Base-by-base conservation (phyloP, 345 rosid genomes). In the Eucalyptus camaldulensis region DNA sequence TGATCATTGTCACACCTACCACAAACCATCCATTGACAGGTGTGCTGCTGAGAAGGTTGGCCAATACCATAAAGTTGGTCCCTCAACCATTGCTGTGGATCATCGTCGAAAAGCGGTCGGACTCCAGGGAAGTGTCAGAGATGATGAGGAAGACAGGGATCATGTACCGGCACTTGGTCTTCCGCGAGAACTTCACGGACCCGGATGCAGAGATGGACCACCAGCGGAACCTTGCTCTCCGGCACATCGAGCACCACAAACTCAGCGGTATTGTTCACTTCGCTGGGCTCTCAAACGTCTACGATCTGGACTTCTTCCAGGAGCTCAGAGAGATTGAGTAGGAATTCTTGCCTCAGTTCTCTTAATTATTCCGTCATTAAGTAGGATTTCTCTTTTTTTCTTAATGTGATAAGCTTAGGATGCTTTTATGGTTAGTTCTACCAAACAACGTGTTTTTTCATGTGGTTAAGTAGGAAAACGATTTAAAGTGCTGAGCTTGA, bases 251-350 rank as follows among this genome's bases (percentile, higher is more conserved):
- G 62, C 96, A 95, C 8, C 98, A 96, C 90, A 91, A 93, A 91
- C 80, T 97, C n/a, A 95, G 98, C 24, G 99, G 99, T 12, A 93
- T 97, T 24, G 99, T 97, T 88, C 99, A 97, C 90, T 96, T 97
- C 60, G 97, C 99, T 4, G 95, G 92, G 44, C 92, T 96, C 10
- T 91, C 95, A 92, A 96, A 96, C 88, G 94, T 96, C 43, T 97
- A 97, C 67, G 98, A 96, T 91, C 97, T 97, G 86, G 95, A 91
- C 86, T 96, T 97, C 95, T 97, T 96, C 90, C 89, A 94, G 11
- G 94, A 96, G 92, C 97, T 97, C 49, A 90, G 98, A 91, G 94
- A 93, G 76, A 96, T 97, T 25, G 99, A 96, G 99, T 96, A 95
- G 13, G 99, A 89, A 49, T 19, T 54, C 67, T 37, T 49, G 37